Percentiles rank a stretch among this genome's conserved stretches.
phyloP scores from a whole-genome alignment of 306 rosid genomes.

The Glycyrrhiza uralensis region DNA sequence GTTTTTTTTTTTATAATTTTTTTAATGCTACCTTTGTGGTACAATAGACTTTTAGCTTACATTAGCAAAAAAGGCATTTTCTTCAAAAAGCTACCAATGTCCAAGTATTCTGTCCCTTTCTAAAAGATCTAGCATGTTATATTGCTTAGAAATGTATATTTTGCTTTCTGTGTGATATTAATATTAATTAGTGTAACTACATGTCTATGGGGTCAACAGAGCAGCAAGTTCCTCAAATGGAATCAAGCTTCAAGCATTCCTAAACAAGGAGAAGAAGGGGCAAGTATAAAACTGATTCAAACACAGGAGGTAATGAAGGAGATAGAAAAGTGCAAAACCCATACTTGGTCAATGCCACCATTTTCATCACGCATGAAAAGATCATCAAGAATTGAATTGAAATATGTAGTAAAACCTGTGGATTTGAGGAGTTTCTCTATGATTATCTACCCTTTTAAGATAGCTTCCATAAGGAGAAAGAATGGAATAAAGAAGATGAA shows the following conservation, averaged over 20 bases:
- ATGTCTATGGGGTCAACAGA: not conserved
- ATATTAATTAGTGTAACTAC: constrained; percentile 4
- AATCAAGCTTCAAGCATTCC: not conserved
- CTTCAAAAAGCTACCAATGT: constrained; percentile 13
- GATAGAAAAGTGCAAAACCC: constrained; percentile 45
- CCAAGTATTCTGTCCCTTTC: not conserved
- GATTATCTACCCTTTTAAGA: not conserved
- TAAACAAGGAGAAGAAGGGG: not conserved
- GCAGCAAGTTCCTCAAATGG: not conserved
- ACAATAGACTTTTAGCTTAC: too few species aligned
- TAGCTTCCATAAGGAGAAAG: not conserved
- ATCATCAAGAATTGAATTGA: constrained; percentile 22
- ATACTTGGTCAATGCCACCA: constrained; percentile 25
- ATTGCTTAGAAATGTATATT: not conserved
- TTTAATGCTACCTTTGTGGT: too few species aligned
- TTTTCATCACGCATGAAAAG: constrained; percentile 24
- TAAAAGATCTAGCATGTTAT: not conserved
- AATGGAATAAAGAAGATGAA: not conserved
- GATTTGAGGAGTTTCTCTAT: too few species aligned
- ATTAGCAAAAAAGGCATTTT: too few species aligned
- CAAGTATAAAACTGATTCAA: not conserved
- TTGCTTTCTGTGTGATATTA: not conserved
- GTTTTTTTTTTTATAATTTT: too few species aligned
- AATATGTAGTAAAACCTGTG: constrained; percentile 28
- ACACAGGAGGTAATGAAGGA: constrained; percentile 12